Evolutionary conservation across 2,329 filamentous ascomycete species (phyloP).

Genomic region (Boeremia lycopersici): DNA sequence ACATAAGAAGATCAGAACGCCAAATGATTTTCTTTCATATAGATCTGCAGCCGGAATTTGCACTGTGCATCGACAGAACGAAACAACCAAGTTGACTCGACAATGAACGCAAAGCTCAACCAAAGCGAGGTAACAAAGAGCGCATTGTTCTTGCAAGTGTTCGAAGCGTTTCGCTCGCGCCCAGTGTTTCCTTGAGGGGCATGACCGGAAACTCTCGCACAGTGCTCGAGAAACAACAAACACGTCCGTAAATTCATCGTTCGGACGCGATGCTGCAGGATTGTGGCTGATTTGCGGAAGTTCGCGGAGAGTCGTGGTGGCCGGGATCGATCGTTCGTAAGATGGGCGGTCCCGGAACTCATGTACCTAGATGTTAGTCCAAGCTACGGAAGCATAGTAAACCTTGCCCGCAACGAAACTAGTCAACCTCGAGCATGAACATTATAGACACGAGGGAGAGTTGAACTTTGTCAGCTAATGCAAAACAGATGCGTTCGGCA

Average conservation of each 20-base stretch:
- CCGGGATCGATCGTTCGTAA: not conserved
- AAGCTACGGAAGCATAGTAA: not conserved
- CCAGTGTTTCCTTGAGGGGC: not conserved
- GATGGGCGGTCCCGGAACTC: constrained; percentile 5
- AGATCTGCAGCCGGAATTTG: not conserved
- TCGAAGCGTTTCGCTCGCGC: not conserved
- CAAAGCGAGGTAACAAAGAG: not conserved
- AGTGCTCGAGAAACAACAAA: not conserved
- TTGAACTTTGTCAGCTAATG: not conserved
- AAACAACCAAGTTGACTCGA: not conserved
- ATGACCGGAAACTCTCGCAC: not conserved
- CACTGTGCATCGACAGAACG: constrained; percentile 1
- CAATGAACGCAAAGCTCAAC: too few species aligned
- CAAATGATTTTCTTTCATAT: not conserved
- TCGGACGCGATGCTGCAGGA: not conserved
- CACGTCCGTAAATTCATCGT: not conserved
- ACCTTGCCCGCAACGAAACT: not conserved
- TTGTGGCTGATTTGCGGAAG: not conserved
- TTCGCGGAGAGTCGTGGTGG: not conserved
- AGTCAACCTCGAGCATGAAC: too few species aligned
- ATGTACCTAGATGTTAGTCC: not conserved
- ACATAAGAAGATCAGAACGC: too few species aligned
- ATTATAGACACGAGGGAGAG: not conserved
- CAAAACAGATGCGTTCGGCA: not conserved
- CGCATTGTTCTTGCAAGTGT: not conserved